Percentiles rank a stretch among this genome's conserved stretches.
Conservation (phyloP, 208 protist species). For the Leishmania mexicana region DNA sequence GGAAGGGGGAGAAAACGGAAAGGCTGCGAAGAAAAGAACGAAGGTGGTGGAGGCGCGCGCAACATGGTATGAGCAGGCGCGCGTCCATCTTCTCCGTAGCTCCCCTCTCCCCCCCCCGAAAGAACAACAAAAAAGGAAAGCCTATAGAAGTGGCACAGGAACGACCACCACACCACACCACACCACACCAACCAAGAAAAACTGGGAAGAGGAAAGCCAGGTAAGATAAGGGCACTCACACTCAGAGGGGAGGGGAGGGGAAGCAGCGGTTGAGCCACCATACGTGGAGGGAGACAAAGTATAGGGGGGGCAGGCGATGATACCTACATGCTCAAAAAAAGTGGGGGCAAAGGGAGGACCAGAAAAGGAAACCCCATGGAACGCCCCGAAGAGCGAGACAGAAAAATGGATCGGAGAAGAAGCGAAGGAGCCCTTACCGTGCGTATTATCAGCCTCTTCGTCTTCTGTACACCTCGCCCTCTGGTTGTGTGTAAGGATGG, state of each 20-base stretch:
- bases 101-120: too few relatives aligned
- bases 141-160: too few relatives aligned
- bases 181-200: neutral
- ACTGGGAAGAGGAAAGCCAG: neutral
- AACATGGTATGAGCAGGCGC: neutral
- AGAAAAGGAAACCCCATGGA: too few relatives aligned
- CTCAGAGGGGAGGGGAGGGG: neutral
- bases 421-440: too few relatives aligned
- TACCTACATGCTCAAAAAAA: neutral
- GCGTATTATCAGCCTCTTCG: too few relatives aligned
- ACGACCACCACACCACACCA: too few relatives aligned
- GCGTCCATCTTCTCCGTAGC: too few relatives aligned
- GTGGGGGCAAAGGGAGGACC: too few relatives aligned
- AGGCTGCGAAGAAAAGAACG: neutral
- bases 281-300: neutral
- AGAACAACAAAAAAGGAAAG: too few relatives aligned
- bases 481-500: neutral
- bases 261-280: neutral
- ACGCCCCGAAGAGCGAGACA: too few relatives aligned
- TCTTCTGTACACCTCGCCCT: too few relatives aligned
- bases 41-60: neutral
- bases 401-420: too few relatives aligned
- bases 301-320: neutral
- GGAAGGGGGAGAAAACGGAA: neutral
- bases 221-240: neutral